These are phyloP conservation scores for Trametes sp. DNA, from an alignment of 1,284 basidiomycete species.

Conservation along the genomic window DNA sequence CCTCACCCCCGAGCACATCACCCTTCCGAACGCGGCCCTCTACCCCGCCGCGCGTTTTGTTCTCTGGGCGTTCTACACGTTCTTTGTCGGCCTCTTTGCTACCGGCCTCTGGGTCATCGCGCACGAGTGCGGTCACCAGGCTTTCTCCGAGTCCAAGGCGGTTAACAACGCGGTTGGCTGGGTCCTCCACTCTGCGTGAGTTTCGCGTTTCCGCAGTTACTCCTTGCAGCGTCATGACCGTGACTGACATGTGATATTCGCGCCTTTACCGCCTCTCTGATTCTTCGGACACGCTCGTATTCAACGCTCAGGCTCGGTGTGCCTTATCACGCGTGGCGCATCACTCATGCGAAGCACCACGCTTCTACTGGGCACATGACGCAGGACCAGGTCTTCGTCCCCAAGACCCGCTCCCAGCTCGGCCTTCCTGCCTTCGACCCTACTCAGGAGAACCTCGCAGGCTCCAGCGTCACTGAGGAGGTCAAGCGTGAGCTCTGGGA, in stretches of 20 bases:
- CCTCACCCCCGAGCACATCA: constrained; percentile 62
- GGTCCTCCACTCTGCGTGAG: constrained; percentile 89
- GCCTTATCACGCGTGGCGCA: constrained; percentile 56
- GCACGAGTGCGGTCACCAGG: constrained; percentile 94
- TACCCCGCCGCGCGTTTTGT: constrained; percentile 72
- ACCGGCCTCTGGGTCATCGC: constrained; percentile 64
- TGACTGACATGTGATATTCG: constrained; percentile 40
- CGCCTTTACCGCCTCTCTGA: not conserved
- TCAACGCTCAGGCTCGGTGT: constrained; percentile 14
- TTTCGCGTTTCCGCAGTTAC: constrained; percentile 15
- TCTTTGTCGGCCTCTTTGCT: constrained; percentile 65
- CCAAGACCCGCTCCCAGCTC: constrained; percentile 55
- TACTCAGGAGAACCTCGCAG: constrained; percentile 72
- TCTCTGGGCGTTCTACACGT: constrained; percentile 85
- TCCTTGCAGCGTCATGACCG: constrained; percentile 9
- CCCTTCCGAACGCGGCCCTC: constrained; percentile 68
- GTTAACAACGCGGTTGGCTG: constrained; percentile 96
- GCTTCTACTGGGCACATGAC: constrained; percentile 90
- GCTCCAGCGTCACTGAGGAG: constrained; percentile 73
- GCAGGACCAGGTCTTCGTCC: constrained; percentile 61
- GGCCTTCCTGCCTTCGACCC: constrained; percentile 60
- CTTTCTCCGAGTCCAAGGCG: constrained; percentile 93
- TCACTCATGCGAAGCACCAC: constrained; percentile 97
- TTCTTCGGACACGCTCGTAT: constrained; percentile 1
- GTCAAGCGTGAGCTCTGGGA: constrained; percentile 54